phyloP scores from a whole-genome alignment of 768 basidiomycete genomes.

The Mycena amicta region DNA sequence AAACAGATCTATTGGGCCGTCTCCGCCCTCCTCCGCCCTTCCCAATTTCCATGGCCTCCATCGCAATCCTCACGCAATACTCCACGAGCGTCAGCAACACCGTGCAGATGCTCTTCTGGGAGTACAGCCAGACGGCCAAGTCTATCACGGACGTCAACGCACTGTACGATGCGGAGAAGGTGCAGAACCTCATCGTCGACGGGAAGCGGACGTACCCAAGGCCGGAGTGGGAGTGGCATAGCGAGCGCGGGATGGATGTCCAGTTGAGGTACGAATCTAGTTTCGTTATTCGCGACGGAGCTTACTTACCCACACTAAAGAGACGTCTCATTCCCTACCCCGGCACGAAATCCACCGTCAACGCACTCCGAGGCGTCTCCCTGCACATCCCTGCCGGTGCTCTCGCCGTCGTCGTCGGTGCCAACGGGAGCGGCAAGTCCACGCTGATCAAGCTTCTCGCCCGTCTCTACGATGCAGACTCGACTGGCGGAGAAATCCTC shows the following conservation, averaged over 20 bases:
- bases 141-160: constrained; percentile 24
- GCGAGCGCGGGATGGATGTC: constrained; percentile 20
- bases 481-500: constrained; percentile 19
- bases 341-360: constrained; percentile 9
- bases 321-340: constrained; percentile 41
- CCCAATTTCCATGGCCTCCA: constrained; percentile 30
- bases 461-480: constrained; percentile 32
- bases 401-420: constrained; percentile 38
- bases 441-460: constrained; percentile 35
- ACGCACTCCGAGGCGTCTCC: constrained; percentile 27
- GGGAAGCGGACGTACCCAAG: constrained; percentile 29
- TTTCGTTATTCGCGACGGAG: background rate
- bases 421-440: constrained; percentile 37
- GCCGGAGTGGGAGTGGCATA: constrained; percentile 11
- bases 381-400: constrained; percentile 31
- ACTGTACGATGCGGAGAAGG: constrained; percentile 25
- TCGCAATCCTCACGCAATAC: constrained; percentile 32
- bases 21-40: constrained; percentile 28
- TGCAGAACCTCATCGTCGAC: constrained; percentile 29
- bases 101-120: constrained; percentile 19
- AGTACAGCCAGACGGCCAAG: constrained; percentile 12
- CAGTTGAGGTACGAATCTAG: constrained; percentile 6
- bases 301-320: no score
- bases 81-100: constrained; percentile 27
- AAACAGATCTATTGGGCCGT: constrained; percentile 31